Evolutionary conservation across 2,329 filamentous ascomycete species (phyloP).

Genomic region (Ascochyta fabae): DNA sequence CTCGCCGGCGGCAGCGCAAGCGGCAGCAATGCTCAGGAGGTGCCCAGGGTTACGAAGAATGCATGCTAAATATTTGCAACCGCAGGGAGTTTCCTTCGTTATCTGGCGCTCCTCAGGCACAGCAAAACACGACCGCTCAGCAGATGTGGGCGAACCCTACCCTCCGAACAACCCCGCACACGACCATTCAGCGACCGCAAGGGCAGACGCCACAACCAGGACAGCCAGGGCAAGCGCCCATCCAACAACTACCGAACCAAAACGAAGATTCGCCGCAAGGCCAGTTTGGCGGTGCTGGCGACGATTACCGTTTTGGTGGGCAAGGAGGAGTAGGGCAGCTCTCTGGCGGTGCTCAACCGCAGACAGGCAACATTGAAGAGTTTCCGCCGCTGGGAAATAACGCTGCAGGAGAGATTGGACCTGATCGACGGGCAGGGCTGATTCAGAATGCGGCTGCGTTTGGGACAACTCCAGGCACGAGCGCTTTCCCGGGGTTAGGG

Average conservation of each 20-base stretch:
- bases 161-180: constrained; percentile 60
- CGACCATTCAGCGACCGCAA: constrained; percentile 61
- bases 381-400: constrained; percentile 66
- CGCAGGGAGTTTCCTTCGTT: constrained; percentile 67
- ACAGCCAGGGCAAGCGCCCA: constrained; percentile 47
- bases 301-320: constrained; percentile 64
- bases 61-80: constrained; percentile 32
- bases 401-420: constrained; percentile 58
- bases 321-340: constrained; percentile 61
- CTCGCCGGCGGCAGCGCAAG: not conserved
- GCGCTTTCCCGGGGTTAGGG: constrained; percentile 52
- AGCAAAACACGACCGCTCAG: constrained; percentile 59
- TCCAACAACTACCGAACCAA: constrained; percentile 53
- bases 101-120: constrained; percentile 63
- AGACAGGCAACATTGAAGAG: constrained; percentile 64
- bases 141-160: constrained; percentile 65
- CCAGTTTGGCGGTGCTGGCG: constrained; percentile 59
- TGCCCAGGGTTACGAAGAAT: constrained; percentile 1
- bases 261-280: constrained; percentile 53
- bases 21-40: not conserved
- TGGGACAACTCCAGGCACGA: constrained; percentile 40
- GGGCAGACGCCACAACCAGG: constrained; percentile 42
- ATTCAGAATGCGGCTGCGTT: constrained; percentile 59
- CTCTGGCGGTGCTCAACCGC: constrained; percentile 57
- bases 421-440: constrained; percentile 58